Evolutionary conservation across 2,329 filamentous ascomycete genomes (phyloP).

Genomic region (Furcasterigmium sp.): DNA sequence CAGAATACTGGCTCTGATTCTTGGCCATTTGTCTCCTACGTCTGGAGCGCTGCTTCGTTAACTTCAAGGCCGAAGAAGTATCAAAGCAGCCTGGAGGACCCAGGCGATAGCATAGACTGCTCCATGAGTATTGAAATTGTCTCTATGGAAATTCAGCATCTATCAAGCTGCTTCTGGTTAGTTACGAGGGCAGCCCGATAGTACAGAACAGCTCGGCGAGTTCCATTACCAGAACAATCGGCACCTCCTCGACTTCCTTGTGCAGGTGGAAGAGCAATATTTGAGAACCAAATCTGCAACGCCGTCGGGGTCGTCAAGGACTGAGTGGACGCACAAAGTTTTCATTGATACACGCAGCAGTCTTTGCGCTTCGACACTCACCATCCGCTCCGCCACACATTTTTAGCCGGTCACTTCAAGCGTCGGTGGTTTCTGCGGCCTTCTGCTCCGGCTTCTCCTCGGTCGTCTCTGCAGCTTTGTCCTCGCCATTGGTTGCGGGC

Average conservation of each 20-base stretch:
- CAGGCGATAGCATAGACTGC: neutral
- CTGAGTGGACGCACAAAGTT: no score
- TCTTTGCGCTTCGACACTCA: no score
- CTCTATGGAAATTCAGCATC: neutral
- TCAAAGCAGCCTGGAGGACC: neutral
- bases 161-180: neutral
- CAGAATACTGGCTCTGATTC: neutral
- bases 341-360: no score
- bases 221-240: no score
- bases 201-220: no score
- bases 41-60: neutral
- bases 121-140: neutral
- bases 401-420: no score
- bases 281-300: no score
- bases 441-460: slow-evolving; percentile 8
- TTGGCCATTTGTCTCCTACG: neutral
- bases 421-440: slow-evolving; percentile 13
- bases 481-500: slow-evolving; percentile 20
- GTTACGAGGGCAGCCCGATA: neutral
- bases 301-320: no score
- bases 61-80: neutral
- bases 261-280: no score
- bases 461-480: slow-evolving; percentile 21
- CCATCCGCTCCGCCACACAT: no score
- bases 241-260: no score